Percentiles rank a stretch among this genome's conserved stretches.
These are phyloP conservation scores for Mortierella sp. DNA, from an alignment of 371 early-diverging fungal genomes.

Conservation along the genomic window DNA sequence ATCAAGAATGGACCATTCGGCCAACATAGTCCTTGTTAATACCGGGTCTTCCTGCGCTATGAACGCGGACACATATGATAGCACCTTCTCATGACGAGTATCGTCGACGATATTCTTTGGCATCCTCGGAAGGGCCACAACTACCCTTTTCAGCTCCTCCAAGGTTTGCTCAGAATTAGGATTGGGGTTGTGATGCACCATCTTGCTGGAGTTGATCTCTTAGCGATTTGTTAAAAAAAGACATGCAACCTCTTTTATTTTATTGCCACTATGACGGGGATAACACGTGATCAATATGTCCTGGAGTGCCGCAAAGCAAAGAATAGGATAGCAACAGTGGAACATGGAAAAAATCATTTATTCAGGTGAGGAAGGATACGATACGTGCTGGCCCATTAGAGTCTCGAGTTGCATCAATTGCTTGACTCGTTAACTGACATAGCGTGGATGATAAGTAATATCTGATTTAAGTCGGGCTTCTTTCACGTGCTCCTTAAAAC, in stretches of 20 bases:
- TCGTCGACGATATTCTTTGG: slow-evolving; percentile 70
- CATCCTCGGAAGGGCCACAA: slow-evolving; percentile 64
- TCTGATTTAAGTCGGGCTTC: background rate
- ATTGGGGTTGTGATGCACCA: slow-evolving; percentile 26
- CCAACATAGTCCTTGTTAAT: slow-evolving; percentile 38
- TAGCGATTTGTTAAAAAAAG: background rate
- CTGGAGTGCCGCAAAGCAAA: too few species aligned
- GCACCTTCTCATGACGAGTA: slow-evolving; percentile 70
- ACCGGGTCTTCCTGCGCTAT: slow-evolving; percentile 51
- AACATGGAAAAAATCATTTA: too few species aligned
- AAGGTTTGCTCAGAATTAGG: slow-evolving; percentile 38
- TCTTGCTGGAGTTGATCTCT: slow-evolving; percentile 8
- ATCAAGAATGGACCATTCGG: slow-evolving; percentile 53
- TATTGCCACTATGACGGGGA: background rate
- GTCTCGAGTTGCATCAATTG: too few species aligned
- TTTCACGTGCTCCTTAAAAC: background rate
- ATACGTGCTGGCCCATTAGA: too few species aligned
- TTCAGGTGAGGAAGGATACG: too few species aligned
- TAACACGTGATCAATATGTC: too few species aligned
- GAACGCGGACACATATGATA: slow-evolving; percentile 64
- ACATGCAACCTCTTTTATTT: background rate
- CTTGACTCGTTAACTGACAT: too few species aligned
- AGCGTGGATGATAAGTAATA: too few species aligned
- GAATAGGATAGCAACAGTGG: too few species aligned
- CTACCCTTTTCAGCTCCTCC: slow-evolving; percentile 58